Conservation (phyloP, 2,329 filamentous ascomycete species). For the Aulographum hederae region DNA sequence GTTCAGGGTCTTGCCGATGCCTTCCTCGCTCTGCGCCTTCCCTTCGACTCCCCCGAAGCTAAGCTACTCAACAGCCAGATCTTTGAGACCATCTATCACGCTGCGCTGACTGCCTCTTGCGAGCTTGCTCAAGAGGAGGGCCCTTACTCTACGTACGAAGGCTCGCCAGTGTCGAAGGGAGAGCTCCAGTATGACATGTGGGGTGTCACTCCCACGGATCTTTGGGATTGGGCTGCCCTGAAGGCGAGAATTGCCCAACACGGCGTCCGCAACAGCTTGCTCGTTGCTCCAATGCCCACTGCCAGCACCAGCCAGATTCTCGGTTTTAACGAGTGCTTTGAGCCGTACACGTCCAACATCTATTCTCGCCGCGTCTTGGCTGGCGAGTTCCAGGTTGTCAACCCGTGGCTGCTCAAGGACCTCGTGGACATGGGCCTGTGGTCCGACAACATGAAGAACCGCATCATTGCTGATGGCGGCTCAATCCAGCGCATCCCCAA, state of each 20-base stretch:
- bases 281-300: slow-evolving; percentile 95
- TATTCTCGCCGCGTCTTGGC: slow-evolving; percentile 96
- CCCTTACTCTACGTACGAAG: slow-evolving; percentile 76
- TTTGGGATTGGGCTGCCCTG: slow-evolving; percentile 89
- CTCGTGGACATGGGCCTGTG: slow-evolving; percentile 94
- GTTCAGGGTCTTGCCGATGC: slow-evolving; percentile 96
- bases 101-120: slow-evolving; percentile 73
- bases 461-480: slow-evolving; percentile 91
- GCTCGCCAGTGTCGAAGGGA: slow-evolving; percentile 84
- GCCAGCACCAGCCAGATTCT: slow-evolving; percentile 95
- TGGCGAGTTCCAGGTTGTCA: slow-evolving; percentile 98
- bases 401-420: slow-evolving; percentile 96
- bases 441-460: slow-evolving; percentile 99
- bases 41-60: slow-evolving; percentile 91
- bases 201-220: slow-evolving; percentile 78
- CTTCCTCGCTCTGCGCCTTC: slow-evolving; percentile 89
- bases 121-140: slow-evolving; percentile 72
- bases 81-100: slow-evolving; percentile 99
- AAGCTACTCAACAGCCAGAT: slow-evolving; percentile 93
- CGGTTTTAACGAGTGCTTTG: slow-evolving; percentile 98
- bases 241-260: slow-evolving; percentile 85
- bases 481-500: slow-evolving; percentile 95
- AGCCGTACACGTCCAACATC: slow-evolving; percentile 99
- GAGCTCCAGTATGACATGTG: slow-evolving; percentile 99
- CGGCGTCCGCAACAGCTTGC: slow-evolving; percentile 85